Evolutionary conservation across 257 asterid species (phyloP).

Genomic region (Marsdenia floribunda): DNA sequence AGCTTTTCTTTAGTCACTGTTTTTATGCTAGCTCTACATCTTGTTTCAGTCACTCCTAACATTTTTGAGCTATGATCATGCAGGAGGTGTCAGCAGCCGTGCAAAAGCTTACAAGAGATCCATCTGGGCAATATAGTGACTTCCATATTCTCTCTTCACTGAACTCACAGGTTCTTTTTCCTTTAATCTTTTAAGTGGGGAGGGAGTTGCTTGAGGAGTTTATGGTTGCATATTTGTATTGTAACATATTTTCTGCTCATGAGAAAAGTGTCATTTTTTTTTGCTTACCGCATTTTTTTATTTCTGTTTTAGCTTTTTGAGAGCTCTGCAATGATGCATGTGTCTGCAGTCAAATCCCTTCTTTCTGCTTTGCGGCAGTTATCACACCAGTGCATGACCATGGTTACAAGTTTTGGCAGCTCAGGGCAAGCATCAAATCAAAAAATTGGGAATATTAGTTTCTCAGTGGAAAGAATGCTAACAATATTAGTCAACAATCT

Average conservation of each 20-base stretch:
- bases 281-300: neutral
- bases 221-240: neutral
- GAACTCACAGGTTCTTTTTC: slow-evolving; percentile 67
- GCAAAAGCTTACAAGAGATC: slow-evolving; percentile 79
- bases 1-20: neutral
- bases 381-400: slow-evolving; percentile 70
- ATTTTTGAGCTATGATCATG: slow-evolving; percentile 13
- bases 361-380: slow-evolving; percentile 90
- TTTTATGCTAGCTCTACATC: neutral
- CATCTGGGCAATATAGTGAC: slow-evolving; percentile 94
- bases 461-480: slow-evolving; percentile 86
- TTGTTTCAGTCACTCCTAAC: neutral
- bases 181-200: slow-evolving; percentile 1
- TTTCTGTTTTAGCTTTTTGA: slow-evolving; percentile 62
- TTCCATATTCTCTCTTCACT: slow-evolving; percentile 88
- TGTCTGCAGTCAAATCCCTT: slow-evolving; percentile 83
- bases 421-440: slow-evolving; percentile 70
- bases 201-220: neutral
- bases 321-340: slow-evolving; percentile 92
- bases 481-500: slow-evolving; percentile 82
- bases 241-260: neutral
- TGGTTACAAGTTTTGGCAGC: slow-evolving; percentile 60
- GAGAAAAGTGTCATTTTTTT: neutral
- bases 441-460: slow-evolving; percentile 74
- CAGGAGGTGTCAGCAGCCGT: slow-evolving; percentile 86